Base-by-base conservation (phyloP, 75 land plant genomes). In the Selaginella moellendorffii region DNA sequence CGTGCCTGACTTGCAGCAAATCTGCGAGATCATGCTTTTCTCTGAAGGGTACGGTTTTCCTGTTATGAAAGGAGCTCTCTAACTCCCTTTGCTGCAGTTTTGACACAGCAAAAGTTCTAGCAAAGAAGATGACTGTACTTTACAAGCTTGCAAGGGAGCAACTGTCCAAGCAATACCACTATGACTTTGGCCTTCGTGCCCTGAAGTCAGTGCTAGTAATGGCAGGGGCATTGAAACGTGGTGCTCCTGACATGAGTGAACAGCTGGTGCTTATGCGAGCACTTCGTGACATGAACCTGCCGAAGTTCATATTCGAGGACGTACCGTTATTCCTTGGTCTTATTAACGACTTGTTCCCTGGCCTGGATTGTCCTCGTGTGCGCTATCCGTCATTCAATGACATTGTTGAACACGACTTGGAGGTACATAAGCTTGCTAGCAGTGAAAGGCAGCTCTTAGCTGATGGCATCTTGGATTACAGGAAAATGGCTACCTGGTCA, bases 11-110 rank as follows among this genome's bases (percentile, higher is more conserved):
- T 54, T 73, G 29, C 76, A 68, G 36, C 76, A 73, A 30, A 73
- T 73, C 27, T 73, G 76, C 52, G 76, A 73, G 31, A 73, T 73
- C 29, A 73, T 73, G 76, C 71, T 73, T 2, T 73, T 73, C 61
- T 73, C 76, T 0, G 76, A 73, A 68, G 76, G 76, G 76, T 68
- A 52, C 1, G 69, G 46, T 36, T 5, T 36, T 5, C 46, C 46
- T 36, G 46, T 36, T 36, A 36, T 36, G 46, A 36, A 36, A 5
- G 46, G 5, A 36, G 46, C 14, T 5, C 46, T 36, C 14, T 36
- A 5, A 36, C 10, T 36, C 46, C 5, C 46, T 5, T 14, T 36
- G 5, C 14, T 24, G 28, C 71, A 73, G 76, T 26, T 73, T 73
- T 68, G 76, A 73, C 56, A 63, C 71, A 52, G 76, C 76, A 14